Evolutionary conservation across 306 rosid species (phyloP).

Genomic region (Prunus mira): DNA sequence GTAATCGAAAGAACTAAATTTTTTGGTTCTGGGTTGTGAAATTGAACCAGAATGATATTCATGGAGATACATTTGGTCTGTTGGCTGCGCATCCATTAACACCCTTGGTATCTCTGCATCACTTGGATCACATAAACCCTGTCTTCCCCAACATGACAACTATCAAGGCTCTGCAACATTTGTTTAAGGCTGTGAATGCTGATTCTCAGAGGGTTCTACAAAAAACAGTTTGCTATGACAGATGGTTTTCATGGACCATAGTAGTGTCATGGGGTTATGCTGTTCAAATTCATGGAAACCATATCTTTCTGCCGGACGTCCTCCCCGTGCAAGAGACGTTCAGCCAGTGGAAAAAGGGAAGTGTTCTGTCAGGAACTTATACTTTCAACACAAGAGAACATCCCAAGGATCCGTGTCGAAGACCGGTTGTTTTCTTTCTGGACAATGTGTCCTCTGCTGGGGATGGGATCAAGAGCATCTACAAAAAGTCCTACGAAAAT

Average conservation of each 20-base stretch:
- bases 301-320: slow-evolving; percentile 48
- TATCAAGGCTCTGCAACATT: slow-evolving; percentile 50
- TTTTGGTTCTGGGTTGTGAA: slow-evolving; percentile 10
- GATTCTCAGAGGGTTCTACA: slow-evolving; percentile 79
- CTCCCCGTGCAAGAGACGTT: slow-evolving; percentile 62
- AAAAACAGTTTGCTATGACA: slow-evolving; percentile 79
- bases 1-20: not conserved
- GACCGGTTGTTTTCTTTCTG: slow-evolving; percentile 63
- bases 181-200: slow-evolving; percentile 45
- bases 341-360: slow-evolving; percentile 55
- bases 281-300: slow-evolving; percentile 56
- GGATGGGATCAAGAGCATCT: slow-evolving; percentile 42
- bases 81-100: slow-evolving; percentile 76
- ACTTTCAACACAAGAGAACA: slow-evolving; percentile 45
- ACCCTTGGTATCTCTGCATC: slow-evolving; percentile 80
- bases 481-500: slow-evolving; percentile 46
- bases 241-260: slow-evolving; percentile 76
- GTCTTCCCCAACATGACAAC: slow-evolving; percentile 76
- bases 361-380: slow-evolving; percentile 39
- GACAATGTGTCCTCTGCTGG: slow-evolving; percentile 36
- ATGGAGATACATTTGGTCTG: slow-evolving; percentile 69
- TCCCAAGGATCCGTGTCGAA: slow-evolving; percentile 55
- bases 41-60: slow-evolving; percentile 56
- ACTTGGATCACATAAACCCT: slow-evolving; percentile 56
- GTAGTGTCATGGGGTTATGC: slow-evolving; percentile 94